These are phyloP conservation scores for Lepidium sativum DNA, from an alignment of 345 rosid species.

Conservation along the genomic window DNA sequence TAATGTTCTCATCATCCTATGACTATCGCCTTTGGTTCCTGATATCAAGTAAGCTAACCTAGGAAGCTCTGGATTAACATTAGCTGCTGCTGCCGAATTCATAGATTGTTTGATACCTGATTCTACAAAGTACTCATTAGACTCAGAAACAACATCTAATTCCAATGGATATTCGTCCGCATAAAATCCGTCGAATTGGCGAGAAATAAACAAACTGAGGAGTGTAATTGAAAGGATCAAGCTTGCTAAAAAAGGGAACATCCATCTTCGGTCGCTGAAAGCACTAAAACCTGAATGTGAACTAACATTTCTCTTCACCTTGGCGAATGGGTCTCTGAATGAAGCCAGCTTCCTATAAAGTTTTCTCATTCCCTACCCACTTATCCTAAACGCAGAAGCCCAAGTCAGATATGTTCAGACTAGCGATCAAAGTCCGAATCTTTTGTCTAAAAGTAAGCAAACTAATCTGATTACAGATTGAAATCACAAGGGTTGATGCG, in stretches of 20 bases:
- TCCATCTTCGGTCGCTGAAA: slow-evolving; percentile 72
- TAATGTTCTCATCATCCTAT: slow-evolving; percentile 87
- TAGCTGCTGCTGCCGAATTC: slow-evolving; percentile 1
- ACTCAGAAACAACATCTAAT: slow-evolving; percentile 41
- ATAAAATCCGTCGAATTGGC: slow-evolving; percentile 34
- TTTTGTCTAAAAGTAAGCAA: not conserved
- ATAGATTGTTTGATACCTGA: slow-evolving; percentile 36
- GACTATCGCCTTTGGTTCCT: slow-evolving; percentile 90
- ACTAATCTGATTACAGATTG: not conserved
- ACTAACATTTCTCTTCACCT: slow-evolving; percentile 51
- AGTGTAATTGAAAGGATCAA: slow-evolving; percentile 55
- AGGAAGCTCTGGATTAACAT: slow-evolving; percentile 39
- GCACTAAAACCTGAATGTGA: slow-evolving; percentile 47
- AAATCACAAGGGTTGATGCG: not conserved
- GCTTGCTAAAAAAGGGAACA: slow-evolving; percentile 68
- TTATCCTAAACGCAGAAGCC: not conserved
- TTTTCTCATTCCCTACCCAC: slow-evolving; percentile 35
- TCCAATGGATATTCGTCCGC: slow-evolving; percentile 36
- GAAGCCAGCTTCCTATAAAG: slow-evolving; percentile 35
- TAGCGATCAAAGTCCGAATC: not conserved
- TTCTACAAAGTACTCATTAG: slow-evolving; percentile 64
- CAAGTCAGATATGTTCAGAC: not conserved
- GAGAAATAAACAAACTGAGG: slow-evolving; percentile 36
- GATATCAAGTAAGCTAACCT: slow-evolving; percentile 88
- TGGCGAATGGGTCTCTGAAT: slow-evolving; percentile 28